Evolutionary conservation across 2,329 filamentous ascomycete genomes (phyloP).

Genomic region (Helotiales sp.): DNA sequence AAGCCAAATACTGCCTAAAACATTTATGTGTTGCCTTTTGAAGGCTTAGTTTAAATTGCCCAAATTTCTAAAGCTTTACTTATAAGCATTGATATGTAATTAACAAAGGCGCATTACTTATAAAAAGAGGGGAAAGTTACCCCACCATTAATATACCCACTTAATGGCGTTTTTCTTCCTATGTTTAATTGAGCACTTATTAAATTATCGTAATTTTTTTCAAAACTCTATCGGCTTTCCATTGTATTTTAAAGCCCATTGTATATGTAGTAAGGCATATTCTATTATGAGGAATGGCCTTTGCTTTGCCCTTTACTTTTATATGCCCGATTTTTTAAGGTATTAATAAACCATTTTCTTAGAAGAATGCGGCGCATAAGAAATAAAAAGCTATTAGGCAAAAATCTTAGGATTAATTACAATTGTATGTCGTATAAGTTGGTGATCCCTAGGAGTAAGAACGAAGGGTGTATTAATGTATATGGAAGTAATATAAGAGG

Average conservation of each 20-base stretch:
- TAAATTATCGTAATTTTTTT: not conserved
- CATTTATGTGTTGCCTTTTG: not conserved
- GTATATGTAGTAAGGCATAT: too few species aligned
- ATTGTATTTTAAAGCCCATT: not conserved
- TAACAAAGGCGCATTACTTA: too few species aligned
- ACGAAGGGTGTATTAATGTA: not conserved
- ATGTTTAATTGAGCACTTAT: not conserved
- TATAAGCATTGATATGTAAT: too few species aligned
- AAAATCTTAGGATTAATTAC: too few species aligned
- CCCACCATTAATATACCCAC: not conserved
- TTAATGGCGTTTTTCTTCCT: not conserved
- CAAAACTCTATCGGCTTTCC: too few species aligned
- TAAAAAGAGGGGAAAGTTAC: not conserved
- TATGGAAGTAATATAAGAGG: too few species aligned
- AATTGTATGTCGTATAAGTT: not conserved
- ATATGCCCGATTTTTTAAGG: too few species aligned
- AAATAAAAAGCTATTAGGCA: too few species aligned
- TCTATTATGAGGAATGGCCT: too few species aligned
- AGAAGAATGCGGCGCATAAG: too few species aligned
- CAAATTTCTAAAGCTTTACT: not conserved
- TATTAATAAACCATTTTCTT: too few species aligned
- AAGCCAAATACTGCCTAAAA: not conserved
- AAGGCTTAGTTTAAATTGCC: not conserved
- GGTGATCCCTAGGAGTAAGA: not conserved
- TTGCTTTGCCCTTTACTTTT: too few species aligned